A percentile compares a stretch with the other conserved stretches of the same genome.
phyloP scores from a whole-genome alignment of 768 basidiomycete genomes.

The Leccinellum luteum region DNA sequence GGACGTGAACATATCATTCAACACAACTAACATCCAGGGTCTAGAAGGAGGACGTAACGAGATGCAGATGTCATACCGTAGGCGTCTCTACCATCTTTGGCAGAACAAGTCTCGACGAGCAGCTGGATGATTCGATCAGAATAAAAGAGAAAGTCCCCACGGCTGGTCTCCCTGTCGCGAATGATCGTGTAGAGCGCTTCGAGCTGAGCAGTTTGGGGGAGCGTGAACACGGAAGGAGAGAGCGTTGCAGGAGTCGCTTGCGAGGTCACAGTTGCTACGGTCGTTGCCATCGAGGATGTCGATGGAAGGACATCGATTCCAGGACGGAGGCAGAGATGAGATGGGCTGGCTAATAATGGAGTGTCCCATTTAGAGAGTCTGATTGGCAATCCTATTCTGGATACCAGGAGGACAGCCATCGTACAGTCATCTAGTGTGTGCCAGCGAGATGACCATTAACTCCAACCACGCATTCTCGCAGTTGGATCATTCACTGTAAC shows the following conservation, averaged over 20 bases:
- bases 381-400: too few species aligned
- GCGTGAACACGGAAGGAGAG: conserved; percentile 82
- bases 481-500: too few species aligned
- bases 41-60: conserved; percentile 90
- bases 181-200: conserved; percentile 96
- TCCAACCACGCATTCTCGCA: too few species aligned
- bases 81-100: conserved; percentile 78
- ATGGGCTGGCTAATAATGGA: too few species aligned
- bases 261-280: conserved; percentile 20
- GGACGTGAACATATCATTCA: conserved; percentile 28
- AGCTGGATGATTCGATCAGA: conserved; percentile 87
- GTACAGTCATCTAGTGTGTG: too few species aligned
- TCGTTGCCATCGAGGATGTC: conserved; percentile 14
- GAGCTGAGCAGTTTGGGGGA: conserved; percentile 89
- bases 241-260: conserved; percentile 41
- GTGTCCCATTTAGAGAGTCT: background rate
- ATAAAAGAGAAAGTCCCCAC: conserved; percentile 97
- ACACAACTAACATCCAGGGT: conserved; percentile 99
- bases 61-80: conserved; percentile 85
- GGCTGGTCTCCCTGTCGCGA: conserved; percentile 78
- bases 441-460: too few species aligned
- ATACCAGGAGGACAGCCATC: too few species aligned
- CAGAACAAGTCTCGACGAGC: conserved; percentile 76
- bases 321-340: background rate
- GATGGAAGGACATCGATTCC: background rate